Evolutionary conservation across 139 green algal genomes (phyloP).

Genomic region (Picochlorum costavermella): DNA sequence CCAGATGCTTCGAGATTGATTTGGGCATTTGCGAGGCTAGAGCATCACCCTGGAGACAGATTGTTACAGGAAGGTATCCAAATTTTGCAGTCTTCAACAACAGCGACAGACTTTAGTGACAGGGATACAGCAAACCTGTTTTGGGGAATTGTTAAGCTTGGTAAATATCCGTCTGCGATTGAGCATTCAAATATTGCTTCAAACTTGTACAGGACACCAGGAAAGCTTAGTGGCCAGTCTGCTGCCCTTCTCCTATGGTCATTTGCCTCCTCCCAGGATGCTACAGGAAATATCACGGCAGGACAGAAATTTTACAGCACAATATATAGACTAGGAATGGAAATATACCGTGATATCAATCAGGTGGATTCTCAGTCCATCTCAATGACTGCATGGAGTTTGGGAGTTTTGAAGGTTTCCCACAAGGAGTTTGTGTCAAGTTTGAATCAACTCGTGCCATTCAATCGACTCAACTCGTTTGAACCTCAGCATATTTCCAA

Average conservation of each 20-base stretch:
- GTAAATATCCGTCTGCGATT: not conserved
- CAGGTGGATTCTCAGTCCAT: slow-evolving; percentile 23
- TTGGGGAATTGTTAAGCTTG: slow-evolving; percentile 22
- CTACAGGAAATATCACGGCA: not conserved
- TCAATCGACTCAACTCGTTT: slow-evolving; percentile 9
- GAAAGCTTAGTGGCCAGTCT: slow-evolving; percentile 5
- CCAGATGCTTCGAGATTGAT: slow-evolving; percentile 7
- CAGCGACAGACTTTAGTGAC: slow-evolving; percentile 8
- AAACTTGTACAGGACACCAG: not conserved
- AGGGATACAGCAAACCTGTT: slow-evolving; percentile 25
- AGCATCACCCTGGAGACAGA: slow-evolving; percentile 7
- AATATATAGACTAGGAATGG: slow-evolving; percentile 12
- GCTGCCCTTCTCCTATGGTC: slow-evolving; percentile 8
- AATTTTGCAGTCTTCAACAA: slow-evolving; percentile 3
- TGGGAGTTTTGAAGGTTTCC: slow-evolving; percentile 16
- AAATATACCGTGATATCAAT: not conserved
- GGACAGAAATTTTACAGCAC: not conserved
- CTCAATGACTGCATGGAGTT: slow-evolving; percentile 20
- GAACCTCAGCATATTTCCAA: slow-evolving; percentile 24
- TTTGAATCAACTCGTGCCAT: slow-evolving; percentile 7
- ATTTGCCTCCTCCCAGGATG: slow-evolving; percentile 1
- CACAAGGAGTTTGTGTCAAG: slow-evolving; percentile 7
- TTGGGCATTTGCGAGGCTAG: slow-evolving; percentile 31
- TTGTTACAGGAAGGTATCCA: slow-evolving; percentile 6
- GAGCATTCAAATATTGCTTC: slow-evolving; percentile 1